Conservation (phyloP, 371 early-diverging fungal species). For the Zopfochytrium polystomum region DNA sequence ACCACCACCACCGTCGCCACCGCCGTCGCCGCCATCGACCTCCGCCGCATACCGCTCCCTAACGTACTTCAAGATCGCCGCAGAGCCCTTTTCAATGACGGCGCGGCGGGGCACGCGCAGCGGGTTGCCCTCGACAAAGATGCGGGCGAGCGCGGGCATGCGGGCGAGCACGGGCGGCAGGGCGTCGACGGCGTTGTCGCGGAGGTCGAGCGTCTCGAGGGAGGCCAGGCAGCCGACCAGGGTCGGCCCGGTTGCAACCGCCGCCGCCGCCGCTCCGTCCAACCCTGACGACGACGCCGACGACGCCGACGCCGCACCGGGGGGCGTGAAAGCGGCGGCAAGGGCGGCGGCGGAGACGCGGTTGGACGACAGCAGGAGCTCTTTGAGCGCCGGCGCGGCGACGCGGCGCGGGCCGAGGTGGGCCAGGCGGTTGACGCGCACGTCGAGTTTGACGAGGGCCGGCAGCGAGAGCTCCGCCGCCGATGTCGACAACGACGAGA, state of each 20-base stretch:
- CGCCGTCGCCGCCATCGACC: too few relatives aligned
- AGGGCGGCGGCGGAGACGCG: too few relatives aligned
- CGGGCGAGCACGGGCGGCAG: slow-evolving; percentile 55
- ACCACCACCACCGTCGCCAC: too few relatives aligned
- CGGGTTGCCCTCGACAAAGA: slow-evolving; percentile 38
- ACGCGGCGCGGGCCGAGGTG: slow-evolving; percentile 2
- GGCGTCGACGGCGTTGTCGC: slow-evolving; percentile 56
- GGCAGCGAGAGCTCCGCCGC: slow-evolving; percentile 30
- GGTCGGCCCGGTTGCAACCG: slow-evolving; percentile 10
- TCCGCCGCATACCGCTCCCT: slow-evolving; percentile 12
- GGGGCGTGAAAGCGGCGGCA: too few relatives aligned
- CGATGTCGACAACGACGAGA: not conserved
- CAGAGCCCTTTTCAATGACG: slow-evolving; percentile 27
- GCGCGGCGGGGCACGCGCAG: slow-evolving; percentile 23
- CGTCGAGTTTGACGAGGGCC: slow-evolving; percentile 55
- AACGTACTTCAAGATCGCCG: slow-evolving; percentile 22
- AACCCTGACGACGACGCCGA: too few relatives aligned
- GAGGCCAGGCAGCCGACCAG: slow-evolving; percentile 6
- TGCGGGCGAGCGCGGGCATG: slow-evolving; percentile 48
- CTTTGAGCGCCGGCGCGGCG: slow-evolving; percentile 55
- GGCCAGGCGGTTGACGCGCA: slow-evolving; percentile 50
- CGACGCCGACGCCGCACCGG: too few relatives aligned
- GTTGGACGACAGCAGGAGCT: slow-evolving; percentile 56
- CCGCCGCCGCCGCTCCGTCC: too few relatives aligned
- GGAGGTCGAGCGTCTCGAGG: slow-evolving; percentile 63